Base-by-base conservation (phyloP, 768 basidiomycete genomes). In the Lactifluus echinatus region DNA sequence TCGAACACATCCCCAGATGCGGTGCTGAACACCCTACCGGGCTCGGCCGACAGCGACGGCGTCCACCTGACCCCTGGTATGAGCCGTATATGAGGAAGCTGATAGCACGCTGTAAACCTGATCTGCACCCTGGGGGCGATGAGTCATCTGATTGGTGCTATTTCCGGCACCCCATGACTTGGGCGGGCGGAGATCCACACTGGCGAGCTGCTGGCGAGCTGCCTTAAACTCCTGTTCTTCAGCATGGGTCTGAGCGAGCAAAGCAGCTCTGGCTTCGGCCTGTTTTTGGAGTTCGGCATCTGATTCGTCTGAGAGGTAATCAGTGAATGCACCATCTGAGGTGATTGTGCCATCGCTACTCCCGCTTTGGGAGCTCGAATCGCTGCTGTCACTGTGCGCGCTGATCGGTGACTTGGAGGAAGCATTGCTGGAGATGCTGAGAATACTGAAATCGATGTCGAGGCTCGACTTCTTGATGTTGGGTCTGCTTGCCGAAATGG, bases 231-330 rank as follows among this genome's bases (percentile, higher is more conserved):
- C 89, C 60, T 78, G 73, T 67, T 91, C 89, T 68, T 91, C 89
- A 44, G 82, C 79, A 64, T 86, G 83, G 59, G 79, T 87, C 72
- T 89, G 85, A n/a, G 87, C 89, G 15, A 87, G 71, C 42, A 87
- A 68, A 5, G 84, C 87, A 4, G 89, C 89, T 60, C 80, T 82
- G 21, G 81, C 82, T 66, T 92, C 90, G 4, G 89, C 89, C 70
- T 92, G 89, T 57, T 87, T 76, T 70, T 93, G 89, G 53, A 93
- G 70, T 67, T 93, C 89, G 26, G 83, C 88, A 66, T 93, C 89
- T n/a, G 89, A 91, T 71, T 93, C 89, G 66, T 91, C 89, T n/a
- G 89, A 91, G 29, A 91, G 72, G 68, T 93, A 93, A 68, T 93
- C 90, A 12, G 90, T 93, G 66, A 93, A 93, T 15, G 82, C 88